phyloP scores from a whole-genome alignment of 163 green algal species.

The Scenedesmus sp. region DNA sequence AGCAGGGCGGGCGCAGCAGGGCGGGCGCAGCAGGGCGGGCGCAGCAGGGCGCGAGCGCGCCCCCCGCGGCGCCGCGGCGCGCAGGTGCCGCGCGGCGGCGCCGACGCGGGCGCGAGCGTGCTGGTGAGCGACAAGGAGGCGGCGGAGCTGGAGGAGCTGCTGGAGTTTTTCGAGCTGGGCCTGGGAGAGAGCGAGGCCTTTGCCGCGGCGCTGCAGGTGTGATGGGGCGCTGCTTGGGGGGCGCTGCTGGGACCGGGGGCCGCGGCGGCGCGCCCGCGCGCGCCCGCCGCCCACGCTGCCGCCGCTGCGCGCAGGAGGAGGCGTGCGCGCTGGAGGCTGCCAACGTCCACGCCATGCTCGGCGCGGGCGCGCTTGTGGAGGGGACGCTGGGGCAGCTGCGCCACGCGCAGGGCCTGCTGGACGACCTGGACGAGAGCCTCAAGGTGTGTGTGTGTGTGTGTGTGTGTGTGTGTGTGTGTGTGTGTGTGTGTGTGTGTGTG shows the following conservation, averaged over 20 bases:
- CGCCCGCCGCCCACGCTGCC: background rate
- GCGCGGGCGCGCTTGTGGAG: conserved; percentile 63
- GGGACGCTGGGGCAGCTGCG: conserved; percentile 64
- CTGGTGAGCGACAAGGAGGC: conserved; percentile 64
- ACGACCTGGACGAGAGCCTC: conserved; percentile 85
- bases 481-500: background rate
- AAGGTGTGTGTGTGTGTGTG: conserved; percentile 3
- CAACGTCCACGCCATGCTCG: conserved; percentile 87
- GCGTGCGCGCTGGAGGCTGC: conserved; percentile 80
- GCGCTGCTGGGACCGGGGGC: no score
- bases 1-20: no score
- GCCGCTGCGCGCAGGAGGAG: conserved; percentile 54
- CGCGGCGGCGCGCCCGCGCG: no score
- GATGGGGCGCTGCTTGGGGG: no score
- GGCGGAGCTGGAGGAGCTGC: conserved; percentile 67
- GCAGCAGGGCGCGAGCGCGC: no score
- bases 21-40: no score
- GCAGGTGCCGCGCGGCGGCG: no score
- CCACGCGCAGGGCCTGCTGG: conserved; percentile 65
- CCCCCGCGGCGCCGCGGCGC: no score
- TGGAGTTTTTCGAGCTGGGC: conserved; percentile 78
- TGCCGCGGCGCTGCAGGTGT: conserved; percentile 34
- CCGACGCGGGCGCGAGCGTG: conserved; percentile 1
- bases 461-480: background rate
- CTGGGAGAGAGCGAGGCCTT: conserved; percentile 62